Evolutionary conservation across 495 filamentous ascomycete species (phyloP), one percentile per base, ranked within the genome.

Genomic region (Aspergillus conjunctus): DNA sequence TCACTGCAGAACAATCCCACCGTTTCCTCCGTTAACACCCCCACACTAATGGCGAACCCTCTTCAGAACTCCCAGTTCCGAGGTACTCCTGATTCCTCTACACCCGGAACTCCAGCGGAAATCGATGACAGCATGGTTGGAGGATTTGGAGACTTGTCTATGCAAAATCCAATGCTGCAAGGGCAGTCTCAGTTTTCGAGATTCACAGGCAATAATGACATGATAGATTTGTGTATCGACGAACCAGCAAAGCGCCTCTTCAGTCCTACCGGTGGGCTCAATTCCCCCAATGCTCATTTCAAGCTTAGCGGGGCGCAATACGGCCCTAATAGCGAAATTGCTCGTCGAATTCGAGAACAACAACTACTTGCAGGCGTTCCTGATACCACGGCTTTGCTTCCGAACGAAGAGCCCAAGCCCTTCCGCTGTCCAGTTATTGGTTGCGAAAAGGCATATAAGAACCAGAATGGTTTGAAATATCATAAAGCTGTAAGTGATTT

Each of bases 381-480:
- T 51, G 81, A 84, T 68, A 82, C 83, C 39, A 73, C 78, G 73
- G 67, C 74, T 15, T 70, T 79, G 18, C 74, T 80, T 53, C 79
- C 80, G n/a, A 83, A 81, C 37, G 81, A 82, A 60, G 92, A 98
- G 66, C 88, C 91, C 62, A 99, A 97, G 77, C 94, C 94, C 0
- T 98, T 96, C 82, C 89, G 90, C 68, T 99, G 94, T 71, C 94
- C 95, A 9, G 94, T 99, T 45, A 96, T 98, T 67, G 94, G 94
- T 17, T 99, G 94, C 69, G 94, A 99, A 73, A 99, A 99, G 80
- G 94, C 94, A 14, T 99, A 99, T 74, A 99, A 99, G 82, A 99
- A 99, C 72, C 94, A 98, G 68, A 99, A 99, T 67, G 94, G 94
- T 33, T 80, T 99, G 33, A 98, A 98, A 82, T 95, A 90, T 58